Conservation (phyloP, 139 green algal genomes). For the Protoeuglena noctilucae region DNA sequence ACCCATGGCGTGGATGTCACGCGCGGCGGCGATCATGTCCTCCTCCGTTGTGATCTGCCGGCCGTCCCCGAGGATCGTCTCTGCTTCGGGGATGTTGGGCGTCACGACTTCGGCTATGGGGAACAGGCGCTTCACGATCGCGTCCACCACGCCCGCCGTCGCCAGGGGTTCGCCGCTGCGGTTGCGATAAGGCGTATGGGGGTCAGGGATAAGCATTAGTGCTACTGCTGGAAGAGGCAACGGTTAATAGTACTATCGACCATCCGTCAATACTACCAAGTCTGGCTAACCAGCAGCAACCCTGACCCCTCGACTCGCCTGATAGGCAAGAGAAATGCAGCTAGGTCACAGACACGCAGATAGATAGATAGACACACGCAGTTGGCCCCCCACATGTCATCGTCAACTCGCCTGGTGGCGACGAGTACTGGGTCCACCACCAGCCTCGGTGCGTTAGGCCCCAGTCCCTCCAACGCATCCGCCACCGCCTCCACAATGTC, state of each 20-base stretch:
- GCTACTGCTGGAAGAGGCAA: too few relatives aligned
- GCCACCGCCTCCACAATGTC: slow-evolving; percentile 11
- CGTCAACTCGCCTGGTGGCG: too few relatives aligned
- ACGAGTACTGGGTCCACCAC: slow-evolving; percentile 91
- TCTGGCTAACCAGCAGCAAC: too few relatives aligned
- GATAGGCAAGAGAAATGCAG: too few relatives aligned
- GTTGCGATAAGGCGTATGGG: too few relatives aligned
- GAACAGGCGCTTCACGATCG: slow-evolving; percentile 41
- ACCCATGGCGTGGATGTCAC: slow-evolving; percentile 34
- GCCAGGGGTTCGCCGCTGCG: slow-evolving; percentile 57
- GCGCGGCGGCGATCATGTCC: slow-evolving; percentile 45
- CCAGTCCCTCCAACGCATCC: background rate
- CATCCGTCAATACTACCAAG: too few relatives aligned
- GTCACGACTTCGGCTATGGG: slow-evolving; percentile 68
- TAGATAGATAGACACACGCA: too few relatives aligned
- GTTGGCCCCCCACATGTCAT: too few relatives aligned
- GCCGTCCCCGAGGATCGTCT: slow-evolving; percentile 48
- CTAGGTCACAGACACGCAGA: too few relatives aligned
- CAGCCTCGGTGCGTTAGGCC: slow-evolving; percentile 15
- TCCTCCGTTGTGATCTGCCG: slow-evolving; percentile 22
- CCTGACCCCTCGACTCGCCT: too few relatives aligned
- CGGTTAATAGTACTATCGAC: too few relatives aligned
- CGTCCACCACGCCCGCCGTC: slow-evolving; percentile 27
- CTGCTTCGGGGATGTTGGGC: slow-evolving; percentile 82
- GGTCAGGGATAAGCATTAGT: too few relatives aligned